These are phyloP conservation scores for Megacollybia marginata DNA, from an alignment of 768 basidiomycete genomes.

Conservation along the genomic window DNA sequence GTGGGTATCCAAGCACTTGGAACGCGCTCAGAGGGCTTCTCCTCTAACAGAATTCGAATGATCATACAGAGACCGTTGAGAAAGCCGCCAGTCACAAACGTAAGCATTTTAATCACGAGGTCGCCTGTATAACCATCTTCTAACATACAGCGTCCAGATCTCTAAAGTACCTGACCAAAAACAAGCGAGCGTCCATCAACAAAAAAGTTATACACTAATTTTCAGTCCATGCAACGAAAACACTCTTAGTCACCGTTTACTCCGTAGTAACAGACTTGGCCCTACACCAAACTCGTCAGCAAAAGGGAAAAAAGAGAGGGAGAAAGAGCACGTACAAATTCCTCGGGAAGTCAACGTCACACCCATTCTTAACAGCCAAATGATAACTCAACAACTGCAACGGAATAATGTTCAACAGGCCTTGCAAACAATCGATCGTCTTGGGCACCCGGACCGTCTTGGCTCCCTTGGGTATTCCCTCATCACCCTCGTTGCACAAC, in stretches of 20 bases:
- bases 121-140: too few relatives aligned
- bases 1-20: too few relatives aligned
- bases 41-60: too few relatives aligned
- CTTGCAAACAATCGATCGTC: slow-evolving; percentile 93
- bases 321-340: slow-evolving; percentile 54
- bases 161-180: too few relatives aligned
- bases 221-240: not conserved
- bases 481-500: slow-evolving; percentile 90
- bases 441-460: slow-evolving; percentile 92
- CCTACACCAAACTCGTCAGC: slow-evolving; percentile 26
- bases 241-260: slow-evolving; percentile 25
- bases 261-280: slow-evolving; percentile 75
- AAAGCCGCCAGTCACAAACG: too few relatives aligned
- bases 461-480: slow-evolving; percentile 60
- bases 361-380: slow-evolving; percentile 90
- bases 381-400: slow-evolving; percentile 95
- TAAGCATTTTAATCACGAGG: too few relatives aligned
- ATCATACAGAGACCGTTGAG: too few relatives aligned
- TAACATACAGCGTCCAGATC: too few relatives aligned
- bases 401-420: slow-evolving; percentile 93
- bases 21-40: too few relatives aligned
- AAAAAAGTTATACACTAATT: not conserved
- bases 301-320: slow-evolving; percentile 2
- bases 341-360: slow-evolving; percentile 97
- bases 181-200: not conserved